These are phyloP conservation scores for Podospora bellae-mahoneyi DNA, from an alignment of 495 filamentous ascomycete species.

Conservation along the genomic window DNA sequence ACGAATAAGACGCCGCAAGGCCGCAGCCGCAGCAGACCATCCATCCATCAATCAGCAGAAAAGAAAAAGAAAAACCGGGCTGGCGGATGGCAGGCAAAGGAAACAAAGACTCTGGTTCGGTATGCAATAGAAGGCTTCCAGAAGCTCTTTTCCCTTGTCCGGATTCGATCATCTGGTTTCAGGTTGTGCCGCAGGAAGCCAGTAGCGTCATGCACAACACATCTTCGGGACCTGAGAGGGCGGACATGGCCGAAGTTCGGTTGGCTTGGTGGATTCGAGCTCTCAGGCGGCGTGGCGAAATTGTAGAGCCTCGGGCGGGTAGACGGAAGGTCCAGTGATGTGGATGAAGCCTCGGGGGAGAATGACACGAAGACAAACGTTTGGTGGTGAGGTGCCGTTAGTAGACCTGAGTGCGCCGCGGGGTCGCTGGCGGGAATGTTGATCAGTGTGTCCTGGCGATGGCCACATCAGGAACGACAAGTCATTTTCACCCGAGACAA, in stretches of 20 bases:
- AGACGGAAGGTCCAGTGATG: not conserved
- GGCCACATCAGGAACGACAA: not conserved
- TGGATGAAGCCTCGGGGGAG: not conserved
- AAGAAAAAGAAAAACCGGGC: not conserved
- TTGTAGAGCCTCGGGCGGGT: not conserved
- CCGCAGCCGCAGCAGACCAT: not conserved
- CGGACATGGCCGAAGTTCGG: constrained; percentile 7
- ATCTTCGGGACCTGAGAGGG: constrained; percentile 1
- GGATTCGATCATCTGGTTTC: constrained; percentile 12
- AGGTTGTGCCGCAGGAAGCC: constrained; percentile 10
- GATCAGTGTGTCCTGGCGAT: not conserved
- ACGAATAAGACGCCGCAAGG: not conserved
- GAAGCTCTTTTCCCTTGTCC: constrained; percentile 6
- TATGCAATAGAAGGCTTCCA: constrained; percentile 11
- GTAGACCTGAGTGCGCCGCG: not conserved
- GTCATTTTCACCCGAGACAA: not conserved
- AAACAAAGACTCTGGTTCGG: not conserved
- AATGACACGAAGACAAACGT: no score
- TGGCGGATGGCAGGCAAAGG: not conserved
- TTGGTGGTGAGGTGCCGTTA: not conserved
- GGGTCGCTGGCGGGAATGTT: not conserved
- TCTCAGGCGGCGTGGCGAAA: constrained; percentile 1
- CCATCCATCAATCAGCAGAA: not conserved
- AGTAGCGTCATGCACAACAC: constrained; percentile 12
- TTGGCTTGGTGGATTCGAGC: not conserved